Evolutionary conservation across 2,329 filamentous ascomycete genomes (phyloP).

Genomic region (Trematosphaeria pertusa): DNA sequence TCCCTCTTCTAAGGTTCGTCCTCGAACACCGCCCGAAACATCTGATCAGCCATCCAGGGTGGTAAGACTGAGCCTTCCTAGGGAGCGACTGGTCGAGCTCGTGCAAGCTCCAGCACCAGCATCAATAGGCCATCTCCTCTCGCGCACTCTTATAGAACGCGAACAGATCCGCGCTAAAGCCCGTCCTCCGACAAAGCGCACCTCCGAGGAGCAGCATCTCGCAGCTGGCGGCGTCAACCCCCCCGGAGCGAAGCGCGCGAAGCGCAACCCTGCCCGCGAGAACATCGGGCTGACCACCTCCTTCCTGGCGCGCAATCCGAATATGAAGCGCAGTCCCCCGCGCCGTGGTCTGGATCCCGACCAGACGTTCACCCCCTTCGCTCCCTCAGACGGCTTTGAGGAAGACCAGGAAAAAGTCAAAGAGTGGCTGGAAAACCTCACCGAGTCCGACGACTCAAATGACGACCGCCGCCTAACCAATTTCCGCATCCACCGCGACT

Average conservation of each 20-base stretch:
- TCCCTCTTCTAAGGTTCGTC: no score
- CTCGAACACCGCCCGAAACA: neutral
- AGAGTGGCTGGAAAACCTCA: no score
- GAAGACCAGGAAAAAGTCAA: no score
- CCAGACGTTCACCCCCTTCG: no score
- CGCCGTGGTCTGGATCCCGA: no score
- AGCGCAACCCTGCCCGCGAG: neutral
- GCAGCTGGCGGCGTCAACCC: neutral
- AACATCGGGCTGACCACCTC: neutral
- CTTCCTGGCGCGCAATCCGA: neutral
- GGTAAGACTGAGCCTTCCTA: neutral
- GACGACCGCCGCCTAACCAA: no score
- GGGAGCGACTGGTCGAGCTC: no score
- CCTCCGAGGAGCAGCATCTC: neutral
- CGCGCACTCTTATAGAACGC: slow-evolving; percentile 1
- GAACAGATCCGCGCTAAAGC: slow-evolving; percentile 5
- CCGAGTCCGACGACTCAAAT: no score
- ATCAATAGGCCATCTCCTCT: no score
- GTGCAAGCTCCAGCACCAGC: no score
- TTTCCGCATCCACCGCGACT: no score
- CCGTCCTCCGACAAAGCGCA: slow-evolving; percentile 7
- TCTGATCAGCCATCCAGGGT: neutral
- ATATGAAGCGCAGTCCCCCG: neutral
- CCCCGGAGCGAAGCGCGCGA: neutral
- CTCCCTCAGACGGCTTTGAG: no score